Evolutionary conservation across 345 rosid genomes (phyloP), one percentile per base, ranked within the genome.

Genomic region (Brassica juncea): DNA sequence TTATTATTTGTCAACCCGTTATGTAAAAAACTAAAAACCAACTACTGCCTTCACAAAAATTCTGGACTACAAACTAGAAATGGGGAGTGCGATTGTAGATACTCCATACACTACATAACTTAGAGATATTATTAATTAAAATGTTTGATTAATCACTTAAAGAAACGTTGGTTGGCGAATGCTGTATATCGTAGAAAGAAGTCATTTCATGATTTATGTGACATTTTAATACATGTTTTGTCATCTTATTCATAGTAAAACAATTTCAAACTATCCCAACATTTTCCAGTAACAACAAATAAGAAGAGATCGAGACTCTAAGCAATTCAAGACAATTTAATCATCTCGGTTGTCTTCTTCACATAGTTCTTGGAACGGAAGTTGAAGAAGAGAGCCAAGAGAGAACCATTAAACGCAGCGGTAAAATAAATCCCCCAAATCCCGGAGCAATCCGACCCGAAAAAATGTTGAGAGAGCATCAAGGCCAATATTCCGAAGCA

Each of bases 371-470:
- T 88, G 10, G 78, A 73, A 76, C 88, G 91, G 59, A 92, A 92
- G 27, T 92, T 83, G 67, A 81, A 47, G 47, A 91, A 92, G 42
- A 91, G 91, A 66, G 81, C 83, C 85, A 93, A 83, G 19, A 93
- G 91, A 8, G 94, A 86, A 70, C 86, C 88, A 47, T 86, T 90
- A 47, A 91, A 92, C 25, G 78, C 80, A 42, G 86, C 88, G 77
- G 82, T 91, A 91, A 76, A 83, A 85, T 87, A 90, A 88, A 15
- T 47, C 16, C 89, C 92, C 89, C 67, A 76, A 0, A 92, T 79
- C 44, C 97, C 96, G 0, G 89, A 83, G 73, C 97, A 92, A 9
- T 96, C 94, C 1, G 68, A 47, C 54, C 89, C 89, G 2, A 69
- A 60, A 1, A 83, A 87, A 74, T 90, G 85, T 15, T 86, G 82